Evolutionary conservation across 1,284 basidiomycete genomes (phyloP), one percentile per base, ranked within the genome.

Genomic region (Filobasidium uniguttulatum): DNA sequence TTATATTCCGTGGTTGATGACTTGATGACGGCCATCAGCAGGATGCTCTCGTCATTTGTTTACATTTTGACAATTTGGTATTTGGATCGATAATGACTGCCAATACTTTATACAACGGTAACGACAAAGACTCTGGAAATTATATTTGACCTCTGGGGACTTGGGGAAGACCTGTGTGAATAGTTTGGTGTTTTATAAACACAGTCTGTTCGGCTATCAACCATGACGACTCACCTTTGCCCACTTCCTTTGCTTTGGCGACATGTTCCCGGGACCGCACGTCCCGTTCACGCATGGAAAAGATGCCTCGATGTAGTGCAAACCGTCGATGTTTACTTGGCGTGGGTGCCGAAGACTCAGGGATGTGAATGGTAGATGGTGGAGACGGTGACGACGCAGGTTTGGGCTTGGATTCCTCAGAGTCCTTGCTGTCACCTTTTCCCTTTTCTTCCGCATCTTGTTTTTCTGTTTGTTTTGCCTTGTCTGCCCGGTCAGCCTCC

Each of bases 301-400:
- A 70, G 26, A 70, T 61, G 33, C 57, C 53, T 9, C 68, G 54
- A 55, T 70, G 68, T 10, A 70, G 55, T 10, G 62, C 61, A 36
- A 57, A 70, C 53, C 66, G 68, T n/a, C 57, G 51, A 55, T 70
- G 68, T n/a, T 53, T 53, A 7, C 54, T 38, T 8, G 57, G 46
- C 23, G 47, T 46, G 4, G 57, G 51, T 4, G 56, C 45, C 7
- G 52, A 34, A 7, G 40, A 43, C 15, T 26, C 23, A 3, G 58
- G 49, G 23, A 52, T 53, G 5, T 53, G 45, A 4, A 57, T 41
- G 12, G 47, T 33, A 19, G n/a, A 28, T 26, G 22, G 29, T 7
- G 38, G 45, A 2, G 59, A 37, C 2, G 53, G 28, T 3, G 56
- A 10, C 5, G 48, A 22, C 6, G 40, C 30, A 1, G 12, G 29